phyloP scores from a whole-genome alignment of 352 stramenopile species.

The Discostella stelligera region DNA sequence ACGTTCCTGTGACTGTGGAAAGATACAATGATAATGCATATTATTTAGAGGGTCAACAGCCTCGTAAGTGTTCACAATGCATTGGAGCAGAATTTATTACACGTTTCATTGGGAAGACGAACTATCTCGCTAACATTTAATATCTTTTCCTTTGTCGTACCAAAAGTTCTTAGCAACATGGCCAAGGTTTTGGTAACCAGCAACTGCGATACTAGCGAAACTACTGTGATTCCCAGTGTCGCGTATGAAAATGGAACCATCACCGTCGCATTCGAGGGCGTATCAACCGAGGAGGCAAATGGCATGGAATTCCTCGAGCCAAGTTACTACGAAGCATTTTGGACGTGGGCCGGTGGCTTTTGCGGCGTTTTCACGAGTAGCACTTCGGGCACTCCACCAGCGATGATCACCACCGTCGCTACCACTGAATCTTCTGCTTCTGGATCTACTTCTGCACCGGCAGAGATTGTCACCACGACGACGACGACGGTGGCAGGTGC shows the following conservation, averaged over 20 bases:
- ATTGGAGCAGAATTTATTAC: too few relatives aligned
- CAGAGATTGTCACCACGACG: too few relatives aligned
- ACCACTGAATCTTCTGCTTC: too few relatives aligned
- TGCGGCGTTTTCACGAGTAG: background rate
- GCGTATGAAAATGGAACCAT: slow-evolving; percentile 10
- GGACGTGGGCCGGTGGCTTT: slow-evolving; percentile 17
- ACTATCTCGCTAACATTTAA: background rate
- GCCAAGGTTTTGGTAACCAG: slow-evolving; percentile 26
- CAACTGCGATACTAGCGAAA: slow-evolving; percentile 26
- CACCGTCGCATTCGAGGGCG: background rate
- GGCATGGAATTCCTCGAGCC: slow-evolving; percentile 21
- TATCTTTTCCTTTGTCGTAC: background rate
- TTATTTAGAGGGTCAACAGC: slow-evolving; percentile 13
- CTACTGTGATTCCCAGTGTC: slow-evolving; percentile 11
- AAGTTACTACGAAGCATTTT: slow-evolving; percentile 27
- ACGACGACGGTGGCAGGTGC: too few relatives aligned
- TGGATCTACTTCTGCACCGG: background rate
- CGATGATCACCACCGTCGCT: background rate
- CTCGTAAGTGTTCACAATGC: slow-evolving; percentile 5
- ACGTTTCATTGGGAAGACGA: too few relatives aligned
- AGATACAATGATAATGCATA: slow-evolving; percentile 16
- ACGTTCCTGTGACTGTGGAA: slow-evolving; percentile 31
- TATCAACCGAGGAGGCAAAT: background rate
- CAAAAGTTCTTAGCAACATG: slow-evolving; percentile 11
- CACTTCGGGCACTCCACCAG: background rate